Percentiles rank a stretch among this genome's conserved stretches.
Conservation (phyloP, 768 basidiomycete genomes). For the Strobilomyces dryophilus region DNA sequence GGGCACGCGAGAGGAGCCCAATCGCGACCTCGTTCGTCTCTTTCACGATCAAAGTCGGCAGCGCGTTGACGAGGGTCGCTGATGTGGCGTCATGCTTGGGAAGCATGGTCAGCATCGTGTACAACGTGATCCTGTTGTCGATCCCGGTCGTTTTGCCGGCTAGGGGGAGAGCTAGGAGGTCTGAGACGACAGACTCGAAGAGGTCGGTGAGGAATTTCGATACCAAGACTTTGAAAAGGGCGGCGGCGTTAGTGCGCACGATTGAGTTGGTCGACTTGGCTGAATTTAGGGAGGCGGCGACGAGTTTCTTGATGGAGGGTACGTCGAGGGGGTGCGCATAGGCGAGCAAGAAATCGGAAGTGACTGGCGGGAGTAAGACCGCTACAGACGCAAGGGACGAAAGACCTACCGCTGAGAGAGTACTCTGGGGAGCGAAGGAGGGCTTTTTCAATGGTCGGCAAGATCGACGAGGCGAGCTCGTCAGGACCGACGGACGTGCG, state of each 20-base stretch:
- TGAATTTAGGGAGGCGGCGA: conserved; percentile 58
- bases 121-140: conserved; percentile 80
- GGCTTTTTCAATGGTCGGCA: conserved; percentile 78
- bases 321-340: conserved; percentile 48
- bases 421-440: conserved; percentile 79
- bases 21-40: conserved; percentile 74
- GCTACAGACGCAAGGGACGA: neutral
- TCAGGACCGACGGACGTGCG: conserved; percentile 43
- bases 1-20: conserved; percentile 46
- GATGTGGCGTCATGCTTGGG: conserved; percentile 49
- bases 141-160: conserved; percentile 82
- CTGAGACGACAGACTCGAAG: conserved; percentile 47
- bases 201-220: conserved; percentile 35
- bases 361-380: conserved; percentile 35
- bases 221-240: conserved; percentile 52
- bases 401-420: conserved; percentile 54
- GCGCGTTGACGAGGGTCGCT: conserved; percentile 35
- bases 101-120: conserved; percentile 66
- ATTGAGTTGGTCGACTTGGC: conserved; percentile 69
- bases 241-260: conserved; percentile 53
- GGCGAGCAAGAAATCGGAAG: conserved; percentile 53
- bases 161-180: conserved; percentile 72
- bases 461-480: conserved; percentile 49
- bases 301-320: conserved; percentile 48
- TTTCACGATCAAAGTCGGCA: conserved; percentile 53